A percentile compares a stretch with the other conserved stretches of the same genome.
These are phyloP conservation scores for Boletus rufocinnamomeus DNA, from an alignment of 768 basidiomycete species.

Conservation along the genomic window DNA sequence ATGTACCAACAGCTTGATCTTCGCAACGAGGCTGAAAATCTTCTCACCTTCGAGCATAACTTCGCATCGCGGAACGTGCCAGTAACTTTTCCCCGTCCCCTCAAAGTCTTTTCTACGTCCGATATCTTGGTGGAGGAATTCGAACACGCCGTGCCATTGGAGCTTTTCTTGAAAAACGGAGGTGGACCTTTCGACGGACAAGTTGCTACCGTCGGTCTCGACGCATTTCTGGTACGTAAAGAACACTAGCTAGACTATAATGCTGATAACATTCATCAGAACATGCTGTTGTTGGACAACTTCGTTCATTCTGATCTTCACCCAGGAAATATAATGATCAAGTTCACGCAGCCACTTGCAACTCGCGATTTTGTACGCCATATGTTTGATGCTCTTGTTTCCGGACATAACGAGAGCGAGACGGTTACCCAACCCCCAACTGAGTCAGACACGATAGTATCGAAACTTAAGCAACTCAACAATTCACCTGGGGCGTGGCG, in stretches of 20 bases:
- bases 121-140: conserved; percentile 92
- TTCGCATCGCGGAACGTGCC: conserved; percentile 79
- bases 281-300: conserved; percentile 97
- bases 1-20: conserved; percentile 95
- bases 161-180: conserved; percentile 83
- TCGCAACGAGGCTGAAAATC: conserved; percentile 85
- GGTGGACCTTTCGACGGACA: conserved; percentile 90
- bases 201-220: conserved; percentile 89
- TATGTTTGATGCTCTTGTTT: conserved; percentile 57
- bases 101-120: conserved; percentile 76
- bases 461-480: conserved; percentile 62
- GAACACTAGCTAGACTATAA: neutral
- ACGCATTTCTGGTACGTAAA: conserved; percentile 84
- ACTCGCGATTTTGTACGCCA: conserved; percentile 64
- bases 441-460: conserved; percentile 65
- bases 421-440: conserved; percentile 30
- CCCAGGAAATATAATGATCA: conserved; percentile 97
- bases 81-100: conserved; percentile 87
- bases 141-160: conserved; percentile 88
- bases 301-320: conserved; percentile 93
- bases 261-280: conserved; percentile 46
- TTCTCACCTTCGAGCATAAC: conserved; percentile 82
- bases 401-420: conserved; percentile 32
- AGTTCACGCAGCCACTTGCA: conserved; percentile 85
- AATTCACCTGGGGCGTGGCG: conserved; percentile 69